Evolutionary conservation across 2,329 filamentous ascomycete species (phyloP).

Genomic region (Graphilbum sp.): DNA sequence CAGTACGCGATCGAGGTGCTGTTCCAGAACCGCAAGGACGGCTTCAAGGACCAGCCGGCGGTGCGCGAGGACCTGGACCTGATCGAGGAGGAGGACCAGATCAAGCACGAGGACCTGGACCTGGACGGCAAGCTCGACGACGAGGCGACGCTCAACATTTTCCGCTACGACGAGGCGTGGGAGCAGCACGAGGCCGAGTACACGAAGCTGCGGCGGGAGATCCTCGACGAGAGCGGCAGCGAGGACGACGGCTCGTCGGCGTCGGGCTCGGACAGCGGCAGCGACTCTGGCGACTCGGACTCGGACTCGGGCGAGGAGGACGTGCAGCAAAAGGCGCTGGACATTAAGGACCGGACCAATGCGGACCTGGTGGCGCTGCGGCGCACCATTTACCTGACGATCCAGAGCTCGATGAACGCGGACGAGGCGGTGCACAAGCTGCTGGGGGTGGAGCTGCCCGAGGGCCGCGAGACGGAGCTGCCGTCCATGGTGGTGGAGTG

Average conservation of each 20-base stretch:
- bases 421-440: slow-evolving; percentile 97
- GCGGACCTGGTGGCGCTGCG: slow-evolving; percentile 87
- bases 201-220: slow-evolving; percentile 79
- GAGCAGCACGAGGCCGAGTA: slow-evolving; percentile 86
- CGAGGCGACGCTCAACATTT: slow-evolving; percentile 81
- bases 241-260: slow-evolving; percentile 37
- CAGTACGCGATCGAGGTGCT: slow-evolving; percentile 99
- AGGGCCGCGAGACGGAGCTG: slow-evolving; percentile 74
- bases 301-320: slow-evolving; percentile 41
- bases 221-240: slow-evolving; percentile 78
- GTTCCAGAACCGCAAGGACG: slow-evolving; percentile 91
- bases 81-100: slow-evolving; percentile 95
- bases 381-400: slow-evolving; percentile 89
- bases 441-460: slow-evolving; percentile 80
- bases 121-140: slow-evolving; percentile 73
- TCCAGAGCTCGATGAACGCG: slow-evolving; percentile 90
- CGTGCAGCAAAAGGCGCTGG: slow-evolving; percentile 64
- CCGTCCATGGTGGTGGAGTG: slow-evolving; percentile 96
- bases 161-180: slow-evolving; percentile 84
- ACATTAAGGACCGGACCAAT: slow-evolving; percentile 97
- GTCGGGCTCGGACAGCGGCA: slow-evolving; percentile 42
- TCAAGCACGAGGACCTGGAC: slow-evolving; percentile 63
- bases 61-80: slow-evolving; percentile 86
- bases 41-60: slow-evolving; percentile 86
- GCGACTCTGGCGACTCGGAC: slow-evolving; percentile 44